These are phyloP conservation scores for Suhomyces maxii DNA, from an alignment of 1,139 yeast species.

Conservation along the genomic window DNA sequence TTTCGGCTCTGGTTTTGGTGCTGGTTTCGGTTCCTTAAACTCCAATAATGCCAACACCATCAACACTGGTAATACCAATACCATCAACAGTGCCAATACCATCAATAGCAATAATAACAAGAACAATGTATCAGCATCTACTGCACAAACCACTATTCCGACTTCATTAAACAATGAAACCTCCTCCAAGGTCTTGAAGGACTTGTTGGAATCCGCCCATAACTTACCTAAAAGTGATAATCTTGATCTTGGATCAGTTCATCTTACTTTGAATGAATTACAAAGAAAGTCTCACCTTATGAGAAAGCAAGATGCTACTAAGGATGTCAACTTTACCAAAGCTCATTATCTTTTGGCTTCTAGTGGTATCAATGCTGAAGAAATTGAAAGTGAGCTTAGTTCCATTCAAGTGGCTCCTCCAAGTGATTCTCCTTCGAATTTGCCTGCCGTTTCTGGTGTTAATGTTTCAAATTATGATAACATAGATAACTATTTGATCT, in stretches of 20 bases:
- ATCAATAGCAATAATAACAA: conserved; percentile 1
- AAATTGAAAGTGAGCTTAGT: conserved; percentile 68
- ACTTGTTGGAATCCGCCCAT: conserved; percentile 67
- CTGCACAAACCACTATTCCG: conserved; percentile 1
- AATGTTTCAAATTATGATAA: conserved; percentile 12
- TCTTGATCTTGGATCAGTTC: conserved; percentile 69
- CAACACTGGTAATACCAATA: background rate
- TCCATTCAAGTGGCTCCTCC: conserved; percentile 30
- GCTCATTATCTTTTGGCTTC: conserved; percentile 92
- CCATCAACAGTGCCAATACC: conserved; percentile 2
- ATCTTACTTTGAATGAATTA: conserved; percentile 75
- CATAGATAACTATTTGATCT: conserved; percentile 58
- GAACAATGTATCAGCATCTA: background rate
- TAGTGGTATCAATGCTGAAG: conserved; percentile 87
- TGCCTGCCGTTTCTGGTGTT: background rate
- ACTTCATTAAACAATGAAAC: conserved; percentile 9
- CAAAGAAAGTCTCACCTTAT: conserved; percentile 66
- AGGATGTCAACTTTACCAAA: conserved; percentile 60
- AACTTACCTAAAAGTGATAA: conserved; percentile 63
- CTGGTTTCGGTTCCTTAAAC: conserved; percentile 9
- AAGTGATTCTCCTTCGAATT: conserved; percentile 12
- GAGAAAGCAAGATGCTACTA: conserved; percentile 44
- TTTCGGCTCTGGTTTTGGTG: conserved; percentile 6
- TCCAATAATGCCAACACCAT: background rate
- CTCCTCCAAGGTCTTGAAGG: conserved; percentile 44